These are phyloP conservation scores for Spiromastix sp. DNA, from an alignment of 2,329 filamentous ascomycete species.

Conservation along the genomic window DNA sequence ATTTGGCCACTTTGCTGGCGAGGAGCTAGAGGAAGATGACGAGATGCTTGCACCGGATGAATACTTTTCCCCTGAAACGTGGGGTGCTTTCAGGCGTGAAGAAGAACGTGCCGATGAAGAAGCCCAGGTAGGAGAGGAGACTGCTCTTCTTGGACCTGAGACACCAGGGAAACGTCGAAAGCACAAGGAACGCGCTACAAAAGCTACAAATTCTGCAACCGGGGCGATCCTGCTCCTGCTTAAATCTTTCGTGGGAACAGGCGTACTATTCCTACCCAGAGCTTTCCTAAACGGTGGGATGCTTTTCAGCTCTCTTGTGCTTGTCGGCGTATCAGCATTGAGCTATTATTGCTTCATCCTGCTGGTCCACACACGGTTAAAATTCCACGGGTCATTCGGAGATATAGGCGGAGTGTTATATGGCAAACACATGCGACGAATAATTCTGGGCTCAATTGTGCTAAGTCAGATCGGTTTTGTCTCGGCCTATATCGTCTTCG, in stretches of 20 bases:
- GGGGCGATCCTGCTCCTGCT: constrained; percentile 77
- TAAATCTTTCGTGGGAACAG: constrained; percentile 96
- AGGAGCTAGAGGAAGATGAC: constrained; percentile 93
- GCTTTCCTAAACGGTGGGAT: constrained; percentile 95
- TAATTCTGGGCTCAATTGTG: constrained; percentile 87
- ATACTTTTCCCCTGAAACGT: constrained; percentile 71
- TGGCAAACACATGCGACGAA: constrained; percentile 75
- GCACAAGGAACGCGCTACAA: constrained; percentile 62
- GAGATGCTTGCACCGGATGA: constrained; percentile 79
- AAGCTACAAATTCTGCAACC: constrained; percentile 65
- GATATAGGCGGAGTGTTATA: constrained; percentile 91
- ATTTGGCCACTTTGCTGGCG: constrained; percentile 95
- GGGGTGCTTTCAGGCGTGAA: constrained; percentile 26
- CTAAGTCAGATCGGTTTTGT: constrained; percentile 93
- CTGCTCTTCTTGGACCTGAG: constrained; percentile 60
- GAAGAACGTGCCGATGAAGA: constrained; percentile 39
- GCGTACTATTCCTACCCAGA: constrained; percentile 82
- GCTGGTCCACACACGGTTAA: constrained; percentile 74
- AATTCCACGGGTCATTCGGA: constrained; percentile 88
- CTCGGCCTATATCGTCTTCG: constrained; percentile 93
- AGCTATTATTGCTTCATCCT: constrained; percentile 98
- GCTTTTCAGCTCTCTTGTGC: constrained; percentile 86
- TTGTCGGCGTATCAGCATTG: constrained; percentile 72
- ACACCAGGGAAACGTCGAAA: constrained; percentile 62
- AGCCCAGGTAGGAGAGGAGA: constrained; percentile 70